Evolutionary conservation across 1,284 basidiomycete species (phyloP), one percentile per base, ranked within the genome.

Genomic region (Pseudozyma flocculosa): DNA sequence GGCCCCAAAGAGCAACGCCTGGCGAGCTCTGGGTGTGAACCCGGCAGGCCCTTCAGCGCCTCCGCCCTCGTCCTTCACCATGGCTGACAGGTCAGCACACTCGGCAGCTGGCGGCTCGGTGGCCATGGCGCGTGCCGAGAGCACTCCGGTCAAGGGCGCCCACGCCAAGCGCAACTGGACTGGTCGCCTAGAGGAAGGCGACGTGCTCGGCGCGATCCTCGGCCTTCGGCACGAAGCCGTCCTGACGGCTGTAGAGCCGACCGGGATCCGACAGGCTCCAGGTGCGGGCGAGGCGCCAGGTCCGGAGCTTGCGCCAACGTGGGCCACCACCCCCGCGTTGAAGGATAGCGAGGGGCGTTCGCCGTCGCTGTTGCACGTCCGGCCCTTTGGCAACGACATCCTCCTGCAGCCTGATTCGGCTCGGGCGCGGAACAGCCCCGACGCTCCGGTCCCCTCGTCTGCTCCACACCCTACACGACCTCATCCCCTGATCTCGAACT

Each of bases 201-300:
- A 73, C 26, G 70, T 73, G 19, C 58, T 73, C 13, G 70, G 71
- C 7, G 71, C 71, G 18, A 58, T 73, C 14, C 61, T 73, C n/a
- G 69, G 66, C n/a, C 52, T 72, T 17, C 44, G 63, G 14, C 49
- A 66, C 37, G 48, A 46, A 11, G 63, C 15, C 7, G 19, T 38
- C 26, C 11, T 5, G 26, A 29, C 26, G 26, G 26, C 26, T 5
- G 26, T 29, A n/a, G n/a, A n/a, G n/a, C n/a, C n/a, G n/a, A n/a
- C n/a, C n/a, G n/a, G n/a, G n/a, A n/a, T n/a, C n/a, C n/a, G n/a
- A n/a, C n/a, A n/a, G n/a, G n/a, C n/a, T n/a, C n/a, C n/a, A n/a
- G n/a, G n/a, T n/a, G n/a, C n/a, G n/a, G n/a, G n/a, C n/a, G n/a
- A n/a, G n/a, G n/a, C n/a, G n/a, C n/a, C n/a, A n/a, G n/a, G n/a